These are phyloP conservation scores for Cyclocybe aegerita DNA, from an alignment of 768 basidiomycete genomes.

Conservation along the genomic window DNA sequence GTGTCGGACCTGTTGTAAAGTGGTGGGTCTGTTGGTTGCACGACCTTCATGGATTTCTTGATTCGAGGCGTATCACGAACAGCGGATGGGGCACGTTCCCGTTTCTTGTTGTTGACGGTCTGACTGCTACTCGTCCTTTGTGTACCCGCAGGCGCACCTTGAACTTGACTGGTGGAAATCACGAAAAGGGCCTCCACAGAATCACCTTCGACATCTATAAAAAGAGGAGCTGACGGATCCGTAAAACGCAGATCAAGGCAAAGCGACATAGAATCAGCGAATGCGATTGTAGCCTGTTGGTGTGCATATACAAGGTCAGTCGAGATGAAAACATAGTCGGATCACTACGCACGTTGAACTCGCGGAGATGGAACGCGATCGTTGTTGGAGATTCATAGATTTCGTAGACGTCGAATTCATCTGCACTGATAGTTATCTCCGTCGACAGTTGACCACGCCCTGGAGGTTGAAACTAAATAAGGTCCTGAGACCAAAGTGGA, in stretches of 20 bases:
- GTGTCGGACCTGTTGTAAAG: slow-evolving; percentile 7
- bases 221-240: slow-evolving; percentile 70
- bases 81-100: slow-evolving; percentile 40
- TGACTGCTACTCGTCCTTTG: slow-evolving; percentile 18
- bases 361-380: slow-evolving; percentile 78
- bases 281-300: slow-evolving; percentile 74
- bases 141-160: slow-evolving; percentile 26
- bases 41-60: slow-evolving; percentile 56
- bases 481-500: neutral
- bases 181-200: slow-evolving; percentile 67
- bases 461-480: neutral
- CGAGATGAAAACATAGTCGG: neutral
- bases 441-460: slow-evolving; percentile 71
- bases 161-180: slow-evolving; percentile 72
- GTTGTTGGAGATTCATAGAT: slow-evolving; percentile 61
- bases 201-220: slow-evolving; percentile 74
- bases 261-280: slow-evolving; percentile 69
- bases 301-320: neutral
- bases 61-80: slow-evolving; percentile 36
- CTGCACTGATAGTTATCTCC: slow-evolving; percentile 71
- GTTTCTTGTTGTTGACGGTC: slow-evolving; percentile 33
- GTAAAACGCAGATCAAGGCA: slow-evolving; percentile 75
- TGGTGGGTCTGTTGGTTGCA: slow-evolving; percentile 31
- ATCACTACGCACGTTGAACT: slow-evolving; percentile 64
- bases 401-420: slow-evolving; percentile 81